A percentile compares a stretch with the other conserved stretches of the same genome.
Conservation (phyloP, 768 basidiomycete genomes). For the Clitopilus passeckerianus region DNA sequence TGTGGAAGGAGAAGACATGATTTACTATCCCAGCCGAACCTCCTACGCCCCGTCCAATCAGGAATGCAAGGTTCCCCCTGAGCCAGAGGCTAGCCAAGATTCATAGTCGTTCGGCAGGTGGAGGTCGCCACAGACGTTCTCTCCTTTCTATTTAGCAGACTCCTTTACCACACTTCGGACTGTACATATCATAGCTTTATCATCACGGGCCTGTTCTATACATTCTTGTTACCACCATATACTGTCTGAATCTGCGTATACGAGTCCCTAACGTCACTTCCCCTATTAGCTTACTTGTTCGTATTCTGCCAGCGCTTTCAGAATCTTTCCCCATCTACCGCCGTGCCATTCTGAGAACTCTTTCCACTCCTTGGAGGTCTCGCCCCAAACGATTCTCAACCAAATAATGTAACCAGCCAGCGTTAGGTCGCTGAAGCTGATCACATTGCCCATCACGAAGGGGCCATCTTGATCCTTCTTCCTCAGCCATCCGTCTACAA, state of each 20-base stretch:
- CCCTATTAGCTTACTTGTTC: neutral
- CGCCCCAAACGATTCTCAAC: neutral
- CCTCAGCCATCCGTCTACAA: conserved; percentile 17
- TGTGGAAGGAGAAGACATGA: neutral
- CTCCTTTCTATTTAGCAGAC: too few species aligned
- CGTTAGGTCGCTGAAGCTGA: neutral
- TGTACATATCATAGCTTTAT: too few species aligned
- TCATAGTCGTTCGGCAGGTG: neutral
- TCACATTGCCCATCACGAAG: neutral
- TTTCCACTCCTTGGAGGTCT: neutral
- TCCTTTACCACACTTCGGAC: too few species aligned
- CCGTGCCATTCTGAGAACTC: neutral
- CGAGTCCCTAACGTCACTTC: neutral
- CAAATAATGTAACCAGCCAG: neutral
- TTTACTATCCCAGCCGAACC: neutral
- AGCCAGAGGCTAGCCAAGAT: neutral
- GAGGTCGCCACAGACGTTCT: too few species aligned
- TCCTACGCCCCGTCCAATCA: neutral
- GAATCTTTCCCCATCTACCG: neutral
- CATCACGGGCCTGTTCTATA: too few species aligned
- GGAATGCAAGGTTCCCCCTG: neutral
- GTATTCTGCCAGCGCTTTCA: conserved; percentile 10
- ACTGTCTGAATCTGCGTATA: neutral
- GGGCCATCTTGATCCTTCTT: conserved; percentile 10
- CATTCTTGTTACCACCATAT: neutral